Conservation (phyloP, 2,329 filamentous ascomycete genomes). For the Fulvia fulva region DNA sequence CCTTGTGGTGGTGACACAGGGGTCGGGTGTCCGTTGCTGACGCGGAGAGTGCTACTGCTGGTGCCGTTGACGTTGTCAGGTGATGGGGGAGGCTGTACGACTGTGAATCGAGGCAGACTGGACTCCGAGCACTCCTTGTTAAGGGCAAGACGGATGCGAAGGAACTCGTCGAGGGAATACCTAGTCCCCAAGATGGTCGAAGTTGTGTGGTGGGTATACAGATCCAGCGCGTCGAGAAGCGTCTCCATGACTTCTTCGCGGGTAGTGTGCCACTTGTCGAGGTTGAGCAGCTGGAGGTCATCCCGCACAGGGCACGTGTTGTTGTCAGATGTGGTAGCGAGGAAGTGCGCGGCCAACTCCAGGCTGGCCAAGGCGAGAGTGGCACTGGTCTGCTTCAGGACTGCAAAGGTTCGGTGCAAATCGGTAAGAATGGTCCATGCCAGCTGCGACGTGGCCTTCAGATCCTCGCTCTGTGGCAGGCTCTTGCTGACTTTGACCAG, state of each 20-base stretch:
- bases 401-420: conserved; percentile 87
- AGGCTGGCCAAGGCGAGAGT: conserved; percentile 78
- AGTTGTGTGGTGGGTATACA: conserved; percentile 81
- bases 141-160: conserved; percentile 79
- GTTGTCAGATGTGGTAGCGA: conserved; percentile 13
- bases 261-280: conserved; percentile 41
- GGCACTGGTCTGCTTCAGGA: conserved; percentile 83
- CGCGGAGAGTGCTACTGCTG: conserved; percentile 25
- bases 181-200: conserved; percentile 69
- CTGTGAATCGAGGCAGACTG: conserved; percentile 59
- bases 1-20: conserved; percentile 32
- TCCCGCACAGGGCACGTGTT: conserved; percentile 20
- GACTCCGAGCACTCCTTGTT: conserved; percentile 73
- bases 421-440: conserved; percentile 84
- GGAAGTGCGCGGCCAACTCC: conserved; percentile 72
- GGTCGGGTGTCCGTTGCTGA: conserved; percentile 34
- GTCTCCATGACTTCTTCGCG: conserved; percentile 62
- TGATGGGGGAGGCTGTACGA: conserved; percentile 24
- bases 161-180: conserved; percentile 72
- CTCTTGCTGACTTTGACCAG: conserved; percentile 65
- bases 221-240: conserved; percentile 81
- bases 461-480: conserved; percentile 46
- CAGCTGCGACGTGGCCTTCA: conserved; percentile 41
- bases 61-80: conserved; percentile 34
- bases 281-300: conserved; percentile 44